Evolutionary conservation across 306 rosid genomes (phyloP).

Genomic region (Cucurbita pepo): DNA sequence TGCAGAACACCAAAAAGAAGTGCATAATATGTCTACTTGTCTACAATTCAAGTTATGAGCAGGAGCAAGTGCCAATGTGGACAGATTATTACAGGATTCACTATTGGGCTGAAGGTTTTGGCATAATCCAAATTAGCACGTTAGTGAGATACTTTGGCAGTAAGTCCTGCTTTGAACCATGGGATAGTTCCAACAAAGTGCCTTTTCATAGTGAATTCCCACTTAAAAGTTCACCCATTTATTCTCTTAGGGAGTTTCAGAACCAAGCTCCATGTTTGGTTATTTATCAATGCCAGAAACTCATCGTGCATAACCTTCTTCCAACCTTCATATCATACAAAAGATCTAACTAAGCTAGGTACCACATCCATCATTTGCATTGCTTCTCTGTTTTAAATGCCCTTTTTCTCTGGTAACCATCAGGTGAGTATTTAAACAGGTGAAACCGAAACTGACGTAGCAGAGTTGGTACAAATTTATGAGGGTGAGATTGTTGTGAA

Average conservation of each 20-base stretch:
- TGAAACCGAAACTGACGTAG: background rate
- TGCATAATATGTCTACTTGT: background rate
- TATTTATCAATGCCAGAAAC: background rate
- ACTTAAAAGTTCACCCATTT: background rate
- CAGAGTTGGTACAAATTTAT: background rate
- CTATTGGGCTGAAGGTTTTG: no score
- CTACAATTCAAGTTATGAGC: background rate
- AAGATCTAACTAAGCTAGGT: background rate
- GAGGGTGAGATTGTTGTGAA: background rate
- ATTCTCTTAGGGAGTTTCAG: background rate
- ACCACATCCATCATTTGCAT: background rate
- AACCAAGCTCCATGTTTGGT: background rate
- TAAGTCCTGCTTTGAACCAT: background rate
- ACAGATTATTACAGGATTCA: no score
- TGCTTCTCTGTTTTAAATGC: background rate
- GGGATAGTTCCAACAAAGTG: background rate
- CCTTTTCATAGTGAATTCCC: background rate
- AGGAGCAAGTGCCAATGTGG: background rate
- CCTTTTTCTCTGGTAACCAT: background rate
- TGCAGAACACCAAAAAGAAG: background rate
- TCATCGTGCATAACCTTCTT: background rate
- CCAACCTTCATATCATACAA: background rate
- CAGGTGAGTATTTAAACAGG: background rate
- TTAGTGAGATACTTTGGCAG: background rate
- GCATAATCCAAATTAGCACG: background rate